Evolutionary conservation across 305 asterid genomes (phyloP), one percentile per base, ranked within the genome.

Genomic region (Fraxinus sp.): DNA sequence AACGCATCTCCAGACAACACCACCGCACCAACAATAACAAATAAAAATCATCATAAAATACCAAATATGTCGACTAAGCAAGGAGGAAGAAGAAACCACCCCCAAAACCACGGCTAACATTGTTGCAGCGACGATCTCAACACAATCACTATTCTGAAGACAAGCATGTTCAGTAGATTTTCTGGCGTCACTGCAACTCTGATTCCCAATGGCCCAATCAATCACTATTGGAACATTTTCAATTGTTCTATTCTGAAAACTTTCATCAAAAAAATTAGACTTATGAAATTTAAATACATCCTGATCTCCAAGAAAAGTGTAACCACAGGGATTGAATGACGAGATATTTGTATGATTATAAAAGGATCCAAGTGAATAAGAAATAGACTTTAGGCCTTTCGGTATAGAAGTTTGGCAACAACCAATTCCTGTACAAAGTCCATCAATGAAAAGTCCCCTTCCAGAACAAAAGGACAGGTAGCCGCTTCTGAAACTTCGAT

Each of bases 371-470:
- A 57, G 24, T 1, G 2, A 1, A 57, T 1, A 4, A 57, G 8
- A 1, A 57, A 57, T 0, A 5, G 14, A 20, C 81, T 76, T 84
- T 13, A 86, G 80, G 14, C 89, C 91, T 81, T 85, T 55, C 0
- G 89, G 91, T 2, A 88, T 86, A 33, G 89, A 78, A 33, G 88
- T 32, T 73, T 88, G 88, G 83, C 89, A 86, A 32, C 91, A 88
- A 3, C 91, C 91, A 13, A 88, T 85, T 20, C 91, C 91, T 3
- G 88, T 62, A 43, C 91, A 88, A 1, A 41, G 77, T 81, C 55
- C 20, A 16, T 79, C 33, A 86, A 5, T 24, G 3, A 18, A 16
- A 5, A 83, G 89, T 28, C 49, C 82, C 14, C 79, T 68, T 39
- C 81, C 81, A 6, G 82, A 78, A 77, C 91, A 88, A 11, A 86